A percentile compares a stretch with the other conserved stretches of the same genome.
These are phyloP conservation scores for Nitzschia sp. DNA, from an alignment of 108 stramenopile genomes.

Conservation along the genomic window DNA sequence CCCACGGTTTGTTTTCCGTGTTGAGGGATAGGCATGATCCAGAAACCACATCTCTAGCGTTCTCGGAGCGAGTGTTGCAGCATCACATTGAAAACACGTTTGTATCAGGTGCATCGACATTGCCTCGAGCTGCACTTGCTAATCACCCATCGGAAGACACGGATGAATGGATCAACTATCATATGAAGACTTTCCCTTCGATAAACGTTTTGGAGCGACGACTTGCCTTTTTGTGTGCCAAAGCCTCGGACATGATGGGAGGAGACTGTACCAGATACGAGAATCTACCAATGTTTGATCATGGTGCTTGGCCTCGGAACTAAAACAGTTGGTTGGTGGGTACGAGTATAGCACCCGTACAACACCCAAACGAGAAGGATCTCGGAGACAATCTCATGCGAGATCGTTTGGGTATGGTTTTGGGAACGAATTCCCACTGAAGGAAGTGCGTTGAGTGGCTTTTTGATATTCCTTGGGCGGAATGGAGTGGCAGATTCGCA, in stretches of 20 bases:
- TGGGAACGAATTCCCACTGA: too few relatives aligned
- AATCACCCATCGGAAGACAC: conserved; percentile 41
- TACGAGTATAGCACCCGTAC: too few relatives aligned
- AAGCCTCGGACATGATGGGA: conserved; percentile 26
- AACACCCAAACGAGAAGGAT: too few relatives aligned
- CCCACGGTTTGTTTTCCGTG: conserved; percentile 59
- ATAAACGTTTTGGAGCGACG: conserved; percentile 62
- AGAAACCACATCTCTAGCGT: conserved; percentile 12
- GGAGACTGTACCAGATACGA: conserved; percentile 53
- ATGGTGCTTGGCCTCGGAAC: conserved; percentile 76
- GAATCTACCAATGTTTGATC: conserved; percentile 83
- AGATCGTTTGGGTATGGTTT: too few relatives aligned
- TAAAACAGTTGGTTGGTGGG: background rate
- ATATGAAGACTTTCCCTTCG: conserved; percentile 63
- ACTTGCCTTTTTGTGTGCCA: conserved; percentile 63
- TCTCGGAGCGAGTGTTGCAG: conserved; percentile 33
- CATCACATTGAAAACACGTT: conserved; percentile 55
- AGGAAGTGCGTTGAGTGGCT: too few relatives aligned
- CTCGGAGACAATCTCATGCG: too few relatives aligned
- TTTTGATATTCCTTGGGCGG: too few relatives aligned
- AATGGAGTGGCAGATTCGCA: too few relatives aligned
- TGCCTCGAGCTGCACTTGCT: conserved; percentile 9
- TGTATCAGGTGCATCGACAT: conserved; percentile 25
- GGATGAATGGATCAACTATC: conserved; percentile 53
- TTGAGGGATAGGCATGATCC: conserved; percentile 26